Percentiles rank a stretch among this genome's conserved stretches.
These are phyloP conservation scores for Penicillium bialowiezense DNA, from an alignment of 495 filamentous ascomycete genomes.

Conservation along the genomic window DNA sequence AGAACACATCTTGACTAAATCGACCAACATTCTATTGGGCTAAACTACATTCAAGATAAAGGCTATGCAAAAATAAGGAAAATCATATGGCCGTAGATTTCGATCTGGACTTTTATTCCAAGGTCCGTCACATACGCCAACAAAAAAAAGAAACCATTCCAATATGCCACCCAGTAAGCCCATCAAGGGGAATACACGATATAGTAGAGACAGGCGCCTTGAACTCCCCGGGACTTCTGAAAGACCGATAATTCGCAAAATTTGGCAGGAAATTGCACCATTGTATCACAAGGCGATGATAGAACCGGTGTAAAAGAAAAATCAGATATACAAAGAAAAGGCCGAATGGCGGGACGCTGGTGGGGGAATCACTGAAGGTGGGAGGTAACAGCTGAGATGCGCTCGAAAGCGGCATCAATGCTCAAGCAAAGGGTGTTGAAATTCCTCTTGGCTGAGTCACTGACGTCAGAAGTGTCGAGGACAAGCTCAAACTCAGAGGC, in stretches of 20 bases:
- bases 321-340: constrained; percentile 26
- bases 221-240: constrained; percentile 18
- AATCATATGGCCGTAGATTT: constrained; percentile 14
- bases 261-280: constrained; percentile 7
- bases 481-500: constrained; percentile 57
- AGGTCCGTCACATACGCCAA: constrained; percentile 20
- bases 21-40: constrained; percentile 7
- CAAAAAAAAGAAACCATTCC: constrained; percentile 13
- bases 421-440: constrained; percentile 47
- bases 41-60: constrained; percentile 7
- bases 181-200: constrained; percentile 19
- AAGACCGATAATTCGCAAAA: constrained; percentile 13
- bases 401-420: constrained; percentile 50
- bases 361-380: constrained; percentile 44
- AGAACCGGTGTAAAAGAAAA: constrained; percentile 21
- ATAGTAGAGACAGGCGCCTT: constrained; percentile 20
- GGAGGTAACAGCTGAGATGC: constrained; percentile 45
- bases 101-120: constrained; percentile 21
- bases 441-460: constrained; percentile 29
- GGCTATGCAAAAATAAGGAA: constrained; percentile 5
- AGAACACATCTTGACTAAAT: background rate
- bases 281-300: constrained; percentile 27
- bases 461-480: constrained; percentile 41
- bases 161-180: constrained; percentile 24
- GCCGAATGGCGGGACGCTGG: constrained; percentile 24